Conservation (phyloP, 2,329 filamentous ascomycete genomes). For the Tolypocladium album region DNA sequence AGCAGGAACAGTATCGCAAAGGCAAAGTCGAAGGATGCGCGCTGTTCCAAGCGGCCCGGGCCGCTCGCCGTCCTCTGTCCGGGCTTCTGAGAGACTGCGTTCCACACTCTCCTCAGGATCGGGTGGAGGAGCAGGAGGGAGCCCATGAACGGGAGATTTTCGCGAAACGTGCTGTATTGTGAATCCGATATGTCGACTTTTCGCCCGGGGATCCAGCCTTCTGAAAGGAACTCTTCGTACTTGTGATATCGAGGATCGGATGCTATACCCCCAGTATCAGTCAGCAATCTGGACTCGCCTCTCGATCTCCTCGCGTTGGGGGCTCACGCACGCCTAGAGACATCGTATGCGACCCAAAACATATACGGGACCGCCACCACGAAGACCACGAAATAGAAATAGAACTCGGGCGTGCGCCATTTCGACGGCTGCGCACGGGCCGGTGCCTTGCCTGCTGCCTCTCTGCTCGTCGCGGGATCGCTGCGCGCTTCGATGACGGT, state of each 20-base stretch:
- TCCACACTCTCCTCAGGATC: slow-evolving; percentile 62
- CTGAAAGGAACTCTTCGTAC: slow-evolving; percentile 58
- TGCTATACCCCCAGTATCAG: slow-evolving; percentile 36
- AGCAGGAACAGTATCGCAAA: slow-evolving; percentile 74
- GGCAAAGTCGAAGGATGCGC: slow-evolving; percentile 69
- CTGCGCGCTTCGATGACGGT: slow-evolving; percentile 40
- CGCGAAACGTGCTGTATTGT: slow-evolving; percentile 78
- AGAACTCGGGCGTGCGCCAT: slow-evolving; percentile 85
- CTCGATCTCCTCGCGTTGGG: neutral
- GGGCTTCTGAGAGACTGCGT: slow-evolving; percentile 36
- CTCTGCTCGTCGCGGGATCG: slow-evolving; percentile 25
- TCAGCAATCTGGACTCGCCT: slow-evolving; percentile 2
- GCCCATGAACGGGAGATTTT: slow-evolving; percentile 74
- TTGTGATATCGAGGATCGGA: slow-evolving; percentile 71
- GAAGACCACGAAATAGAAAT: slow-evolving; percentile 65
- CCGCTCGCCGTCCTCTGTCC: slow-evolving; percentile 27
- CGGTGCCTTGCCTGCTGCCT: slow-evolving; percentile 24
- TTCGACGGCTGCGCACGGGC: slow-evolving; percentile 47
- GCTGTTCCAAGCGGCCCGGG: slow-evolving; percentile 51
- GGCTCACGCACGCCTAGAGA: slow-evolving; percentile 59
- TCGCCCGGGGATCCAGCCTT: slow-evolving; percentile 86
- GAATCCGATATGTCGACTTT: slow-evolving; percentile 86
- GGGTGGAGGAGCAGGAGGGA: slow-evolving; percentile 70
- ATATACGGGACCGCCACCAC: slow-evolving; percentile 62
- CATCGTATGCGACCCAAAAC: slow-evolving; percentile 81